Conservation (phyloP, 176 grass and related monocot species). For the Musa itinerans region DNA sequence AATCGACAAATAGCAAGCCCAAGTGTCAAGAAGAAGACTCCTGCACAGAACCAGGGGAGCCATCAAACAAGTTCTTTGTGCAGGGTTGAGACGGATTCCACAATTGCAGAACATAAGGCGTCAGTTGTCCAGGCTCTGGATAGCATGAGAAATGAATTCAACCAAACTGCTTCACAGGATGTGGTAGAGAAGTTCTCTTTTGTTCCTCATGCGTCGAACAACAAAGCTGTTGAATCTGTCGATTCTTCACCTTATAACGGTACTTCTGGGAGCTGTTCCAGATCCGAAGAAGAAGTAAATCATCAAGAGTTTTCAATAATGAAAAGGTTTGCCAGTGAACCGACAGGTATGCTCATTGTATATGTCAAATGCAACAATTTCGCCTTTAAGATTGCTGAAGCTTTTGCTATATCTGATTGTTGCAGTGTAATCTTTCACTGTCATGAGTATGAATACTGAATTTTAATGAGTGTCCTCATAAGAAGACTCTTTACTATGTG, state of each 20-base stretch:
- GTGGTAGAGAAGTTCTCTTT: slow-evolving; percentile 70
- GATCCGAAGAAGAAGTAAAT: slow-evolving; percentile 2
- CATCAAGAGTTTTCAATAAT: slow-evolving; percentile 22
- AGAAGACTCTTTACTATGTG: neutral
- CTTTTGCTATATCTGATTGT: too few relatives aligned
- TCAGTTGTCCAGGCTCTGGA: slow-evolving; percentile 26
- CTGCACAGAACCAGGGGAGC: slow-evolving; percentile 21
- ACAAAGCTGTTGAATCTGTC: slow-evolving; percentile 22
- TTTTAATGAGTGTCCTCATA: neutral
- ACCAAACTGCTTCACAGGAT: slow-evolving; percentile 34
- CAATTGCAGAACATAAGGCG: slow-evolving; percentile 19
- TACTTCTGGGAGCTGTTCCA: neutral
- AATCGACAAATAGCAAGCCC: slow-evolving; percentile 52
- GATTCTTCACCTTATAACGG: slow-evolving; percentile 18
- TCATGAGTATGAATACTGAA: too few relatives aligned
- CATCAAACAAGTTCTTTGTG: slow-evolving; percentile 25
- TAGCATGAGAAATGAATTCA: slow-evolving; percentile 42
- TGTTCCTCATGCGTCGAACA: slow-evolving; percentile 40
- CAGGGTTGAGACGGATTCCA: slow-evolving; percentile 26
- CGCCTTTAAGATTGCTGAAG: neutral
- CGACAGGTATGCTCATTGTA: slow-evolving; percentile 41
- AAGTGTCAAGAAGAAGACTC: slow-evolving; percentile 25
- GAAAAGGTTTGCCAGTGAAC: slow-evolving; percentile 25
- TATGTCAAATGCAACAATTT: neutral
- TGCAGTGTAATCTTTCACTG: too few relatives aligned